Conservation (phyloP, 2,329 filamentous ascomycete species). For the Neurospora sp. region DNA sequence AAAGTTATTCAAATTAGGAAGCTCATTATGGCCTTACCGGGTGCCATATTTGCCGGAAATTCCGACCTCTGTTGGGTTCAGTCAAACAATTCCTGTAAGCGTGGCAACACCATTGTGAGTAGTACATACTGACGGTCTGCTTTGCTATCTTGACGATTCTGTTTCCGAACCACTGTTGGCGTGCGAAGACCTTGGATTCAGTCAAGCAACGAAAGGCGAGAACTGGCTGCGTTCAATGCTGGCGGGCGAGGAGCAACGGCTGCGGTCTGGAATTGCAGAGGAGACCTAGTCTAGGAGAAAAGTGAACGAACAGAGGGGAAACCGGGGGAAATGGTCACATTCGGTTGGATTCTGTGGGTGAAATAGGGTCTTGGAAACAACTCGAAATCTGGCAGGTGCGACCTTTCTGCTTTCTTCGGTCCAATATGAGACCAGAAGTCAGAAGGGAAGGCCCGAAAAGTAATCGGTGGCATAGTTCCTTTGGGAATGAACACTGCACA, state of each 20-base stretch:
- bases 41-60: constrained; percentile 8
- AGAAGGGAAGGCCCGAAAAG: not conserved
- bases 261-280: not conserved
- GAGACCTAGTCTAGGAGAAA: not conserved
- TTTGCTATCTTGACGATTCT: constrained; percentile 5
- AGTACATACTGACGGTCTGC: constrained; percentile 6
- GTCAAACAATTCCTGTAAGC: not conserved
- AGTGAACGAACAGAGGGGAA: not conserved
- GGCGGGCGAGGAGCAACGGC: not conserved
- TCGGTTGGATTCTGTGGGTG: not conserved
- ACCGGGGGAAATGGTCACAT: too few relatives aligned
- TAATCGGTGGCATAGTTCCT: not conserved
- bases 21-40: not conserved
- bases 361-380: not conserved
- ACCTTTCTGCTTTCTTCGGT: not conserved
- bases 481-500: not conserved
- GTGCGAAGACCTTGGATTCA: not conserved
- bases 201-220: not conserved
- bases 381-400: not conserved
- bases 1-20: too few relatives aligned
- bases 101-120: not conserved
- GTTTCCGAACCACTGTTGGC: not conserved
- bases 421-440: not conserved
- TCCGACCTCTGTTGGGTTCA: constrained; percentile 7
- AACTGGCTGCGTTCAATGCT: not conserved